Percentiles rank a stretch among this genome's conserved stretches.
Conservation (phyloP, 1,139 yeast species). For the Meyerozyma elateridarum region DNA sequence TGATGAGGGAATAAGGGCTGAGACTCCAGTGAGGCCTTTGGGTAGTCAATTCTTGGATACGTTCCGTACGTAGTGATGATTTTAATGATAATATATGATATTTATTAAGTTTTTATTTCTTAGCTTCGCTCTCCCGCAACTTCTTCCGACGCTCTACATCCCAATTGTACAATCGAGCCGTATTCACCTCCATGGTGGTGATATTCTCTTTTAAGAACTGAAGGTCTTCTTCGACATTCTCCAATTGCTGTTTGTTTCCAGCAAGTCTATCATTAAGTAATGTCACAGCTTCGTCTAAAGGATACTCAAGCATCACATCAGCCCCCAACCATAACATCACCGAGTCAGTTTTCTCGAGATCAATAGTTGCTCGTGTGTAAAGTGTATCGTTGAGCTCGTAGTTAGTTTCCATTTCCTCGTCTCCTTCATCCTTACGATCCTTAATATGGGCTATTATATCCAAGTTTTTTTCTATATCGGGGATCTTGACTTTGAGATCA, state of each 20-base stretch:
- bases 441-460: conserved; percentile 64
- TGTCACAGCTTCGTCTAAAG: conserved; percentile 78
- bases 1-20: conserved; percentile 32
- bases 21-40: conserved; percentile 55
- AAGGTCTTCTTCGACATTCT: conserved; percentile 71
- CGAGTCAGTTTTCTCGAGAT: conserved; percentile 37
- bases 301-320: conserved; percentile 94
- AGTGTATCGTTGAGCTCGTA: conserved; percentile 92
- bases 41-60: conserved; percentile 57
- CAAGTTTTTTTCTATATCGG: conserved; percentile 83
- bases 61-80: conserved; percentile 35
- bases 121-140: conserved; percentile 15
- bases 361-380: conserved; percentile 75
- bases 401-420: conserved; percentile 53
- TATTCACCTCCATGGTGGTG: conserved; percentile 96
- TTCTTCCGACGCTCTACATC: conserved; percentile 80
- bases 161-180: conserved; percentile 94
- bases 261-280: conserved; percentile 60
- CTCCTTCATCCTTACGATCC: conserved; percentile 35
- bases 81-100: conserved; percentile 12
- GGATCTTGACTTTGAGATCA: conserved; percentile 70
- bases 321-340: conserved; percentile 97
- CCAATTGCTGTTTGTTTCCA: conserved; percentile 57
- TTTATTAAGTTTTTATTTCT: conserved; percentile 31
- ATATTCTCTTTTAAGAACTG: conserved; percentile 83